phyloP scores from a whole-genome alignment of 306 rosid genomes.

The barrel medic (Medicago truncatula) region DNA sequence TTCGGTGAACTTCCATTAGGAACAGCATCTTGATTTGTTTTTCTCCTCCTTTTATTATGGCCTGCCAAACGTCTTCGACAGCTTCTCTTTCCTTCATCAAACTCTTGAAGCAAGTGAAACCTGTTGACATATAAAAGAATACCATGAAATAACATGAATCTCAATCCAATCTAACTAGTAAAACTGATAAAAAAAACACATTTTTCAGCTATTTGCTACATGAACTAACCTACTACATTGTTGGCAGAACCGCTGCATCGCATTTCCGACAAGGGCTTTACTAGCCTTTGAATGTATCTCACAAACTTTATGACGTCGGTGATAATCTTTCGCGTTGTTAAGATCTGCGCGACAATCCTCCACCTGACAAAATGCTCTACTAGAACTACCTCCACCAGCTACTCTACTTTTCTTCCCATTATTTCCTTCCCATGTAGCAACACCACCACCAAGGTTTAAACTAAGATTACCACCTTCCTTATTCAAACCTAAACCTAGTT shows the following conservation, averaged over 20 bases:
- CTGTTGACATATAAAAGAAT: slow-evolving; percentile 39
- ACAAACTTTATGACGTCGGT: slow-evolving; percentile 89
- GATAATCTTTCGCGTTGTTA: slow-evolving; percentile 81
- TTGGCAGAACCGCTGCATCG: slow-evolving; percentile 93
- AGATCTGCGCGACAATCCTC: slow-evolving; percentile 91
- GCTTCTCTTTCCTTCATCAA: slow-evolving; percentile 75
- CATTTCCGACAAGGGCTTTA: slow-evolving; percentile 76
- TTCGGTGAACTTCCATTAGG: slow-evolving; percentile 53
- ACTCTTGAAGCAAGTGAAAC: slow-evolving; percentile 68
- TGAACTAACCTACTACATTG: slow-evolving; percentile 90
- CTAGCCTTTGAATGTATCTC: slow-evolving; percentile 88
- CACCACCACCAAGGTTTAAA: slow-evolving; percentile 66
- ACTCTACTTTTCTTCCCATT: slow-evolving; percentile 76
- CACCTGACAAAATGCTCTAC: slow-evolving; percentile 85
- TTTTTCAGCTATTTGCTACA: neutral
- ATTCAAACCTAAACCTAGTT: slow-evolving; percentile 31
- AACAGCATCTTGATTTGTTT: slow-evolving; percentile 55
- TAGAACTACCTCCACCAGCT: slow-evolving; percentile 58
- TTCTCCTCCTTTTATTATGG: slow-evolving; percentile 65
- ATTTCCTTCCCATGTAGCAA: slow-evolving; percentile 57
- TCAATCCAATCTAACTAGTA: neutral
- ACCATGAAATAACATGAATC: slow-evolving; percentile 24
- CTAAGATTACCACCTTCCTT: slow-evolving; percentile 64
- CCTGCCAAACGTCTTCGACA: slow-evolving; percentile 73
- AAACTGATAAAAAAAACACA: neutral